phyloP scores from a whole-genome alignment of 2,329 filamentous ascomycete species.

The Pleurostoma richardsiae region DNA sequence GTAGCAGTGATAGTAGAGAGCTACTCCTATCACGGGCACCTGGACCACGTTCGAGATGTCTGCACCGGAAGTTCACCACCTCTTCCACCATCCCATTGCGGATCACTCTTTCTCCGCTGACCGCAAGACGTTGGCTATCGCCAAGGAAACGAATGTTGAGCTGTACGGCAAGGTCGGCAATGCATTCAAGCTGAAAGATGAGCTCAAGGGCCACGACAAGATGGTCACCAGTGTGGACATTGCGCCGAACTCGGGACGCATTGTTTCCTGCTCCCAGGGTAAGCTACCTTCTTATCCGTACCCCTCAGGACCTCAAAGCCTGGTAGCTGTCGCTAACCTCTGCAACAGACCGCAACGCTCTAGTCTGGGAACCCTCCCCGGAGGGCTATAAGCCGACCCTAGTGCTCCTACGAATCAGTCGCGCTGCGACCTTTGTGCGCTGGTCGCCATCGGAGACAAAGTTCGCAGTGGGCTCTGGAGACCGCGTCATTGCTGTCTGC shows the following conservation, averaged over 20 bases:
- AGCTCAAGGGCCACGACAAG: conserved; percentile 96
- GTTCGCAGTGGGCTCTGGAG: conserved; percentile 94
- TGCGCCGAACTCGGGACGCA: conserved; percentile 82
- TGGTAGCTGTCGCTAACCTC: not conserved
- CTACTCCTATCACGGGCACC: conserved; percentile 72
- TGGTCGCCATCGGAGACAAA: conserved; percentile 97
- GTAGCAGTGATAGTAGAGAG: conserved; percentile 85
- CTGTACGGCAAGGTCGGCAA: conserved; percentile 72
- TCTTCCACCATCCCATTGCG: conserved; percentile 93
- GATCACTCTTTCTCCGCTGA: conserved; percentile 98
- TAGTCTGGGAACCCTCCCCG: conserved; percentile 95
- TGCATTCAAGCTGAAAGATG: conserved; percentile 80
- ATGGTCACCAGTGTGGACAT: conserved; percentile 95
- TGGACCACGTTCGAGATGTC: conserved; percentile 55
- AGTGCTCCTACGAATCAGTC: conserved; percentile 93
- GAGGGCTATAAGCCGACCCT: conserved; percentile 94
- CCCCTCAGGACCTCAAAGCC: not conserved
- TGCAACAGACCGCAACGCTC: conserved; percentile 79
- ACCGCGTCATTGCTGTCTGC: conserved; percentile 91
- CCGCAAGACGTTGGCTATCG: conserved; percentile 80
- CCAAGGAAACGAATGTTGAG: conserved; percentile 84
- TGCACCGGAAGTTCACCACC: conserved; percentile 85
- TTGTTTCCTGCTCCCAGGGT: conserved; percentile 98
- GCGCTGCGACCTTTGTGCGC: conserved; percentile 91
- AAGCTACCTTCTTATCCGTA: conserved; percentile 11